Evolutionary conservation across 495 filamentous ascomycete genomes (phyloP).

Genomic region (Pyronema domesticum): DNA sequence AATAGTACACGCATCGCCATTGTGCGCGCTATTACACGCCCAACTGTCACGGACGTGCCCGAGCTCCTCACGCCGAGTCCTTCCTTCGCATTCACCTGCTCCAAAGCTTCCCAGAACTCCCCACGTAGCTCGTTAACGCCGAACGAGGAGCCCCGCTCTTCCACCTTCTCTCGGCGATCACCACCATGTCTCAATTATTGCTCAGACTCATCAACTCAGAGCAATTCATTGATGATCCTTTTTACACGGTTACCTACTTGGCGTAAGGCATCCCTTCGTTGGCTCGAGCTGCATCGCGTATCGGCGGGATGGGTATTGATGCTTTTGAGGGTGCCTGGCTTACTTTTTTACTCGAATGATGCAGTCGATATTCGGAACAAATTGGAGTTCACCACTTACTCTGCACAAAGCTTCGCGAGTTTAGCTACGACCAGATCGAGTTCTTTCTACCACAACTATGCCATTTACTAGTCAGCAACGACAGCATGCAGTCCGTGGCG

Average conservation of each 20-base stretch:
- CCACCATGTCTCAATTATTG: slow-evolving; percentile 36
- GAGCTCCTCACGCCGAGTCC: slow-evolving; percentile 8
- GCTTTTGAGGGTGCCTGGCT: not conserved
- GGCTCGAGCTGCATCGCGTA: not conserved
- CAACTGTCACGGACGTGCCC: slow-evolving; percentile 1
- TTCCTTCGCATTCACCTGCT: not conserved
- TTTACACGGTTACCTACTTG: slow-evolving; percentile 60
- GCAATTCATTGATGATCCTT: slow-evolving; percentile 66
- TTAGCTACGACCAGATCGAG: slow-evolving; percentile 66
- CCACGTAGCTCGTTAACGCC: not conserved
- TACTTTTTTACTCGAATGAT: slow-evolving; percentile 11
- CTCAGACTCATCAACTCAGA: slow-evolving; percentile 65
- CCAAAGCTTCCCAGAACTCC: slow-evolving; percentile 1
- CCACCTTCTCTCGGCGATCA: too few species aligned
- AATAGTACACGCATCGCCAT: not conserved
- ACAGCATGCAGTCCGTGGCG: slow-evolving; percentile 63
- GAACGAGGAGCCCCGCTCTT: too few species aligned
- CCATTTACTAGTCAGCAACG: slow-evolving; percentile 58
- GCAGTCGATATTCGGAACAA: slow-evolving; percentile 61
- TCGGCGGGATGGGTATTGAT: not conserved
- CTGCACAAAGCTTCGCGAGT: slow-evolving; percentile 62
- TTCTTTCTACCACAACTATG: slow-evolving; percentile 70
- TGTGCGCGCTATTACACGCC: not conserved
- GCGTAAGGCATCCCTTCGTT: slow-evolving; percentile 35
- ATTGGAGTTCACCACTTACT: slow-evolving; percentile 66